Evolutionary conservation across 2,329 filamentous ascomycete genomes (phyloP), one percentile per base, ranked within the genome.

Genomic region (Emmonsia crescens): DNA sequence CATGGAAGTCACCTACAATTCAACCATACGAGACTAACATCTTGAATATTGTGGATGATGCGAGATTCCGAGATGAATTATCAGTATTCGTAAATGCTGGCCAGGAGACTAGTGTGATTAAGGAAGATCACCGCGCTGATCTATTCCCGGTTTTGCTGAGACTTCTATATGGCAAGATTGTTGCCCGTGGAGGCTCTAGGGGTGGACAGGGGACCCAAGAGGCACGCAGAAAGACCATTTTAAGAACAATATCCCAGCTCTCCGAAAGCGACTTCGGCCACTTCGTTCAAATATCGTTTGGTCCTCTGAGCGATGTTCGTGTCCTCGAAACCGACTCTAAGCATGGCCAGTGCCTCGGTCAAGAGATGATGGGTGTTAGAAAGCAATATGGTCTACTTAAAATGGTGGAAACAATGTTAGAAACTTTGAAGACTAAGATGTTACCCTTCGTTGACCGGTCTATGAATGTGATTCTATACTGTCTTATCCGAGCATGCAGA

Each of bases 331-430:
- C 81, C 12, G 71, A 76, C 0, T 68, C 75, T 5, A 68, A 84
- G 6, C 75, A 82, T 2, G 78, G 83, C 57, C 77, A 81, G 61
- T 71, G 80, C 0, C 82, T 91, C 57, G 73, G 79, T 0, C 75
- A 80, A 33, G 83, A 89, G 52, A 64, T 88, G 14, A 76, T 92
- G 31, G 82, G 84, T 19, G 76, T 83, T 12, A 85, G 92, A 68
- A 94, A 92, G 73, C 93, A 96, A 73, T 83, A 94, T 62, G 94
- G 95, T 78, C 85, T 96, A 71, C 78, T 96, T 59, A 96, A 95
- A 71, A 94, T 97, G 90, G 81, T 94, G 57, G 87, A 91, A 63
- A 86, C 93, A 12, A 85, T 97, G 72, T 85, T 97, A 63, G 88
- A 88, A 62, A 91, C 94, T 60, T 82, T 97, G 42, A 91, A 92